Evolutionary conservation across 352 stramenopile species (phyloP).

Genomic region (Peronospora belbahrii): DNA sequence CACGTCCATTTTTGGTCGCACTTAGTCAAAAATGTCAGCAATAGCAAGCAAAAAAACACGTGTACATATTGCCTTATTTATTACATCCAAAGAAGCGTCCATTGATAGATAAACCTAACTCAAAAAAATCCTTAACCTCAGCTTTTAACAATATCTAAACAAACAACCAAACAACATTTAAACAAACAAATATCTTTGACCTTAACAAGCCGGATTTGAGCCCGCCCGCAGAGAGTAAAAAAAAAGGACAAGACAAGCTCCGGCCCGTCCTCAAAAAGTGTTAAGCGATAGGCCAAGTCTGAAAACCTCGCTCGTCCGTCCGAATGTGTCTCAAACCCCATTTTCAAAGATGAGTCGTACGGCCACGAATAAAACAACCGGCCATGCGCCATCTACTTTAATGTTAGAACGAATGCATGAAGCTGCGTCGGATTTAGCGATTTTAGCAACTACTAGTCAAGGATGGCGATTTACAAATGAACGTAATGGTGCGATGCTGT

Average conservation of each 20-base stretch:
- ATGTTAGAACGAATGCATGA: conserved; percentile 60
- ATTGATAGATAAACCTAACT: no score
- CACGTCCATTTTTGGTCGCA: no score
- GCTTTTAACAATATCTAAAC: no score
- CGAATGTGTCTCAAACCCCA: no score
- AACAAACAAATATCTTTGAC: no score
- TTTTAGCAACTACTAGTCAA: conserved; percentile 33
- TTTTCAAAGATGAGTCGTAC: conserved; percentile 55
- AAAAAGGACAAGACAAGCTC: conserved; percentile 16
- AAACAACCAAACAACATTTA: no score
- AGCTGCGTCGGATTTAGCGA: conserved; percentile 44
- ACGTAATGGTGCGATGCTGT: conserved; percentile 46
- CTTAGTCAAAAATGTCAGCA: no score
- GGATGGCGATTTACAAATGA: conserved; percentile 48
- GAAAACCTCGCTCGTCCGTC: conserved; percentile 7
- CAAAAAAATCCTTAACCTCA: no score
- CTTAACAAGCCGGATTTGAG: no score
- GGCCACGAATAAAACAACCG: conserved; percentile 37
- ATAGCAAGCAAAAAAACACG: no score
- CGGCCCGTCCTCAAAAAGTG: conserved; percentile 20
- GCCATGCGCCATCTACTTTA: conserved; percentile 43
- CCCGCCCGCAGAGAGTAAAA: conserved; percentile 16
- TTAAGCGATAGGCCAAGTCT: conserved; percentile 18
- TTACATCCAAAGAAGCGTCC: no score
- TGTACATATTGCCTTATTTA: no score